Percentiles rank a stretch among this genome's conserved stretches.
Conservation (phyloP, 1,284 basidiomycete genomes). For the Trichosporon faecale region DNA sequence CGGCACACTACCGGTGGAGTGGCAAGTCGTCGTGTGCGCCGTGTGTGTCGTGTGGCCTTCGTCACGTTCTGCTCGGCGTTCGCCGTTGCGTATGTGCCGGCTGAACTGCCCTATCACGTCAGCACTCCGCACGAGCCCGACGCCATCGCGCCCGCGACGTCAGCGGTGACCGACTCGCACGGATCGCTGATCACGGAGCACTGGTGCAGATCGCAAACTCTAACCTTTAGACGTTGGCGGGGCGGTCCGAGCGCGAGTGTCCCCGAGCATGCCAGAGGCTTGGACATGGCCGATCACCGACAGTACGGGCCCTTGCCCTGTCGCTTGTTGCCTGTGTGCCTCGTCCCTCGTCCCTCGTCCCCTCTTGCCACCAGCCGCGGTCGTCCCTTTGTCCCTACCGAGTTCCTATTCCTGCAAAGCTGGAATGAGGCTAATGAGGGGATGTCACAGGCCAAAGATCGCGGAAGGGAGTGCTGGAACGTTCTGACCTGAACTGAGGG, state of each 20-base stretch:
- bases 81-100: too few species aligned
- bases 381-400: background rate
- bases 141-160: background rate
- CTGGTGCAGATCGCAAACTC: background rate
- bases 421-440: background rate
- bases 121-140: background rate
- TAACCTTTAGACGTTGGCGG: background rate
- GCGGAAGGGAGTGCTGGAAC: background rate
- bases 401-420: background rate
- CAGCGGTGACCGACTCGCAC: background rate
- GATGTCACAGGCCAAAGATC: background rate
- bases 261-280: background rate
- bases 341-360: too few species aligned
- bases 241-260: background rate
- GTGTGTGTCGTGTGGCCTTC: too few species aligned
- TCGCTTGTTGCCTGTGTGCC: too few species aligned
- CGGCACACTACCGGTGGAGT: background rate
- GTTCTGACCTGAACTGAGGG: background rate
- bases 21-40: too few species aligned
- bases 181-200: background rate
- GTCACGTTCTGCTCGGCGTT: background rate
- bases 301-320: too few species aligned
- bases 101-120: background rate
- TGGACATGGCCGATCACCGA: background rate
- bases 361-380: background rate